Percentiles rank a stretch among this genome's conserved stretches.
Conservation (phyloP, 768 basidiomycete genomes). For the Lentinula raphanica region DNA sequence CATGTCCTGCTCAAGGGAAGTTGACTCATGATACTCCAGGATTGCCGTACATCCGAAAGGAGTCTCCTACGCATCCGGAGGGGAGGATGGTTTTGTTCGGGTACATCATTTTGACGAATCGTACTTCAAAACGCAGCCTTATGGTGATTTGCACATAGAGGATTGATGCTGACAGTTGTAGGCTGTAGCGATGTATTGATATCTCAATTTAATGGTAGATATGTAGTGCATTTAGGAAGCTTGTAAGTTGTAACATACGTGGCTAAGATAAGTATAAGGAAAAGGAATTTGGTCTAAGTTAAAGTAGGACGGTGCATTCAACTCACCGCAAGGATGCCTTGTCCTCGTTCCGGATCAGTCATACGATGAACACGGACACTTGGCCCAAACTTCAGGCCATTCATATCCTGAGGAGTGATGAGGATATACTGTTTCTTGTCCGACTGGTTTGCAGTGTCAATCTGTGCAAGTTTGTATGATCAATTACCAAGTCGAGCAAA, state of each 20-base stretch:
- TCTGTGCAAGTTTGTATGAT: conserved; percentile 35
- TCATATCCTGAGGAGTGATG: conserved; percentile 95
- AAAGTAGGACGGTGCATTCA: not conserved
- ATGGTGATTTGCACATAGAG: conserved; percentile 75
- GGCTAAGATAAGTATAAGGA: too few relatives aligned
- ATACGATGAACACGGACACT: conserved; percentile 74
- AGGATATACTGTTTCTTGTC: conserved; percentile 91
- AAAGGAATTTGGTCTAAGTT: too few relatives aligned
- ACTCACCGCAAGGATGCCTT: conserved; percentile 36
- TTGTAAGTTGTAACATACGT: too few relatives aligned
- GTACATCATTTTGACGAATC: conserved; percentile 93
- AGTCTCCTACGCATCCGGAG: conserved; percentile 85
- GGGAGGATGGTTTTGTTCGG: conserved; percentile 93
- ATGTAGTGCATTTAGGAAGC: too few relatives aligned
- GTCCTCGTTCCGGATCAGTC: conserved; percentile 73
- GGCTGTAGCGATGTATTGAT: not conserved
- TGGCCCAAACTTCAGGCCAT: conserved; percentile 58
- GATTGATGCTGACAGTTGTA: conserved; percentile 29
- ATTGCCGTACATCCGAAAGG: conserved; percentile 91
- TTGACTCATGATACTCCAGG: conserved; percentile 34
- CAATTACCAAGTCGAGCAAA: not conserved
- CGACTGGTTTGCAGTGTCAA: conserved; percentile 83
- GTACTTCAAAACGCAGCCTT: conserved; percentile 88
- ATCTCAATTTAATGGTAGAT: not conserved
- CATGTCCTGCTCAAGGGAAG: not conserved